Evolutionary conservation across 106 monocot genomes (phyloP).

Genomic region (Dendrobium huoshanense): DNA sequence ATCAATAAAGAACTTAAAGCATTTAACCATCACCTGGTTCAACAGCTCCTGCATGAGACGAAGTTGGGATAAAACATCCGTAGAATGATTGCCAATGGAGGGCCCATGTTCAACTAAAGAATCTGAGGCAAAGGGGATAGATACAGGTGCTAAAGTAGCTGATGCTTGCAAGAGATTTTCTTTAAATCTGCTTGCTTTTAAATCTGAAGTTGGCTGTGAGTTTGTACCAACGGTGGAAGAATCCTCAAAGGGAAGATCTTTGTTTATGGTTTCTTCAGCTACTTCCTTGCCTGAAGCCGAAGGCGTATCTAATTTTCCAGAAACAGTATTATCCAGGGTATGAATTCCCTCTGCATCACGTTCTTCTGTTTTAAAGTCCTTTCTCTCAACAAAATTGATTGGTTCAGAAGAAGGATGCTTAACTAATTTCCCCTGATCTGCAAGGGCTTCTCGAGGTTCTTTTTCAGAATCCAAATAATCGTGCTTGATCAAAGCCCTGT

Average conservation of each 20-base stretch:
- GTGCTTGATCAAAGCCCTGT: constrained; percentile 18
- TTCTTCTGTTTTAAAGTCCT: constrained; percentile 15
- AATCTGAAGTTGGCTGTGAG: constrained; percentile 17
- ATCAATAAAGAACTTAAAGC: constrained; percentile 3
- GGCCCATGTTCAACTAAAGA: constrained; percentile 51
- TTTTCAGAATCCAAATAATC: constrained; percentile 34
- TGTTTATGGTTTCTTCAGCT: constrained; percentile 27
- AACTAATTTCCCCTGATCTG: constrained; percentile 22
- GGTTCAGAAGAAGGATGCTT: constrained; percentile 16
- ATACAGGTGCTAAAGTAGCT: constrained; percentile 30
- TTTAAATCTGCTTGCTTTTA: constrained; percentile 50
- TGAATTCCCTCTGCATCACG: constrained; percentile 23
- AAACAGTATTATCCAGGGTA: constrained; percentile 16
- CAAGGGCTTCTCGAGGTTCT: constrained; percentile 18
- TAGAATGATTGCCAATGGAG: constrained; percentile 17
- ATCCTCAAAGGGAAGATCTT: constrained; percentile 33
- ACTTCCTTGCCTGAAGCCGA: constrained; percentile 22
- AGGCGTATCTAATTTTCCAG: constrained; percentile 20
- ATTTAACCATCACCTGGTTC: constrained; percentile 53
- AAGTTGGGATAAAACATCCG: constrained; percentile 40
- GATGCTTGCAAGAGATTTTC: constrained; percentile 31
- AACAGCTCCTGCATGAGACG: constrained; percentile 49
- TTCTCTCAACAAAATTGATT: constrained; percentile 1
- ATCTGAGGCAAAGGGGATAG: constrained; percentile 44
- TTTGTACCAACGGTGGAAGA: constrained; percentile 9